A percentile compares a stretch with the other conserved stretches of the same genome.
Evolutionary conservation across 2,329 filamentous ascomycete genomes (phyloP).

Genomic region (Fusarium tjaetaba): DNA sequence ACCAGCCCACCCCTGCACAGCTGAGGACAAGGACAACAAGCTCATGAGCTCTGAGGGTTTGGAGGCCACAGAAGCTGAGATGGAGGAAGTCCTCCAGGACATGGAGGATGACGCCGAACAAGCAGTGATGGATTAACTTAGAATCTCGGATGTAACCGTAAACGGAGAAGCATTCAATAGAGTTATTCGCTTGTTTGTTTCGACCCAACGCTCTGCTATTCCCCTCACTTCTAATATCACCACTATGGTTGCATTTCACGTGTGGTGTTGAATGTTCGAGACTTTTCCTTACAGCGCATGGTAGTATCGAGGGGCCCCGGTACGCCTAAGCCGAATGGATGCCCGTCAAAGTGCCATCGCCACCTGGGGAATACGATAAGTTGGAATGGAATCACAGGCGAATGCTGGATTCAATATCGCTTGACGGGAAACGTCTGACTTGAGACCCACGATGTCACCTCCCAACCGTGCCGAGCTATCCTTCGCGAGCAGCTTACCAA

Average conservation of each 20-base stretch:
- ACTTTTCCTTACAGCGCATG: background rate
- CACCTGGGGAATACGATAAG: constrained; percentile 10
- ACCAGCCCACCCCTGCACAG: constrained; percentile 49
- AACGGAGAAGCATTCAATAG: constrained; percentile 11
- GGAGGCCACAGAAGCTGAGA: constrained; percentile 71
- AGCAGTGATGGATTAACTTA: constrained; percentile 38
- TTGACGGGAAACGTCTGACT: background rate
- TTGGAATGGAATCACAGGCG: background rate
- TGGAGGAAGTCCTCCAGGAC: constrained; percentile 62
- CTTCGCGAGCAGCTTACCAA: background rate
- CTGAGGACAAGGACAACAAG: constrained; percentile 73
- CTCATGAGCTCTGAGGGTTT: constrained; percentile 74
- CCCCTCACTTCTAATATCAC: background rate
- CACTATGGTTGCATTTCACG: background rate
- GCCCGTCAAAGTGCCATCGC: background rate
- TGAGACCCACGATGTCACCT: constrained; percentile 12
- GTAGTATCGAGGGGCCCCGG: background rate
- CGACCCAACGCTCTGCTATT: background rate
- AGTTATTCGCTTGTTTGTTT: background rate
- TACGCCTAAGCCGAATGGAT: background rate
- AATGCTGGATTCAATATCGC: background rate
- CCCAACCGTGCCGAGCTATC: background rate
- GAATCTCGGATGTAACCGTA: constrained; percentile 1
- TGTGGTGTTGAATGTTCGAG: background rate
- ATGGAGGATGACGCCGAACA: constrained; percentile 50